These are phyloP conservation scores for Xylariaceae sp. DNA, from an alignment of 2,329 filamentous ascomycete species.

Conservation along the genomic window DNA sequence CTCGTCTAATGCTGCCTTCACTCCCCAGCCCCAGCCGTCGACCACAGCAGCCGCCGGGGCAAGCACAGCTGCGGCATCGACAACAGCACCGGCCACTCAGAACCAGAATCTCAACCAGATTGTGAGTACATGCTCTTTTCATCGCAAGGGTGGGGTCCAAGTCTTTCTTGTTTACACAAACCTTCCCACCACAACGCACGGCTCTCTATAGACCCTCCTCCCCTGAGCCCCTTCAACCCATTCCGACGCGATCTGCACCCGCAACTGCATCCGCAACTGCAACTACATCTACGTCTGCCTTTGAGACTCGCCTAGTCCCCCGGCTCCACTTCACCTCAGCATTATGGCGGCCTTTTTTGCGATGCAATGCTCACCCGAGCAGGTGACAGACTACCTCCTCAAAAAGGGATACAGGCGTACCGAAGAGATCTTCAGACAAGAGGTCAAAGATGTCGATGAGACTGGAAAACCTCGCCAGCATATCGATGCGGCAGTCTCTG, in stretches of 20 bases:
- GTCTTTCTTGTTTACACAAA: no score
- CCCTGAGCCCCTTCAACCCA: no score
- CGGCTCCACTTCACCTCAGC: no score
- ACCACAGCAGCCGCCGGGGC: constrained; percentile 9
- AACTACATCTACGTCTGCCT: no score
- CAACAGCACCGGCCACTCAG: constrained; percentile 52
- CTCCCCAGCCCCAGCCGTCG: constrained; percentile 17
- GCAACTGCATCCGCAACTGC: no score
- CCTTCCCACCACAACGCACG: no score
- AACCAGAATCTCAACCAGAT: constrained; percentile 94
- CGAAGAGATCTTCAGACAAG: constrained; percentile 84
- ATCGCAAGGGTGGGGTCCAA: no score
- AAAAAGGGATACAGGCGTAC: constrained; percentile 94
- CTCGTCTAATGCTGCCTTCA: constrained; percentile 16
- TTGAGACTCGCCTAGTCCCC: no score
- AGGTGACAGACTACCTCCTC: constrained; percentile 86
- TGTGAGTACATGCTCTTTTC: constrained; percentile 49
- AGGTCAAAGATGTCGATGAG: constrained; percentile 75
- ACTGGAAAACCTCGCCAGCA: constrained; percentile 67
- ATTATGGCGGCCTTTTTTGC: no score
- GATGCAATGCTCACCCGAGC: no score
- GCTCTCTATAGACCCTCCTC: no score
- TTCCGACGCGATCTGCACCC: background rate
- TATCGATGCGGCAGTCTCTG: constrained; percentile 61
- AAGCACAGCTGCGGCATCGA: constrained; percentile 23